phyloP scores from a whole-genome alignment of 441 rosid species.

The Iberis amara region DNA sequence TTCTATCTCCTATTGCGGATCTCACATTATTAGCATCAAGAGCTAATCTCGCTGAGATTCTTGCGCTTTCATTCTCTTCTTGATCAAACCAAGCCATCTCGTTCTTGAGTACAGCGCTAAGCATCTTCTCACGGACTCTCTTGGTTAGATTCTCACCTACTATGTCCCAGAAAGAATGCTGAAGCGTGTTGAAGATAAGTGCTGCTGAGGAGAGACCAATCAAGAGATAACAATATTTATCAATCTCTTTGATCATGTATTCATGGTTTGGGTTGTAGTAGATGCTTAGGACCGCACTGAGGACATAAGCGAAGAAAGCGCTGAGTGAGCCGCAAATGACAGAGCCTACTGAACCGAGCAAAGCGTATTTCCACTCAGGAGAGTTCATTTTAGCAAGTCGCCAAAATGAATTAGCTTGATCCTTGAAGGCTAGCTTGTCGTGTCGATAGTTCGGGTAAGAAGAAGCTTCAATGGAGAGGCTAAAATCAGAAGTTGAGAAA shows the following conservation, averaged over 20 bases:
- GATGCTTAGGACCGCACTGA: conserved; percentile 83
- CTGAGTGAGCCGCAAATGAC: conserved; percentile 86
- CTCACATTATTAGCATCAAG: conserved; percentile 95
- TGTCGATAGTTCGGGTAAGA: conserved; percentile 64
- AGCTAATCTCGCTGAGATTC: conserved; percentile 82
- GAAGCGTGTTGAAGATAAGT: conserved; percentile 79
- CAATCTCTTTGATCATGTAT: conserved; percentile 78
- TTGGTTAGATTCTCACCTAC: conserved; percentile 97
- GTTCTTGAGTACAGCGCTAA: conserved; percentile 78
- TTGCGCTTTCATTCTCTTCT: conserved; percentile 92
- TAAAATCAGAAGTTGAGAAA: conserved; percentile 94
- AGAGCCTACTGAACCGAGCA: conserved; percentile 88
- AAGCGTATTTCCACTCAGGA: conserved; percentile 94
- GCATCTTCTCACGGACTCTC: conserved; percentile 95
- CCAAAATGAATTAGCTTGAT: conserved; percentile 88
- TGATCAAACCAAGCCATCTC: conserved; percentile 99
- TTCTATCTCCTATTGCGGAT: conserved; percentile 95
- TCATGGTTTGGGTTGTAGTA: conserved; percentile 77
- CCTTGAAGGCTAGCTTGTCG: conserved; percentile 87
- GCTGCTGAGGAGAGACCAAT: conserved; percentile 94
- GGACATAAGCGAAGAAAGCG: conserved; percentile 94
- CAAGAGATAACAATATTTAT: conserved; percentile 75
- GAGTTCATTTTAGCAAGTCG: conserved; percentile 96
- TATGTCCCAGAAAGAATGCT: conserved; percentile 94
- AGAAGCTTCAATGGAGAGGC: conserved; percentile 75